These are phyloP conservation scores for Tulasnella sp. DNA, from an alignment of 768 basidiomycete species.

Conservation along the genomic window DNA sequence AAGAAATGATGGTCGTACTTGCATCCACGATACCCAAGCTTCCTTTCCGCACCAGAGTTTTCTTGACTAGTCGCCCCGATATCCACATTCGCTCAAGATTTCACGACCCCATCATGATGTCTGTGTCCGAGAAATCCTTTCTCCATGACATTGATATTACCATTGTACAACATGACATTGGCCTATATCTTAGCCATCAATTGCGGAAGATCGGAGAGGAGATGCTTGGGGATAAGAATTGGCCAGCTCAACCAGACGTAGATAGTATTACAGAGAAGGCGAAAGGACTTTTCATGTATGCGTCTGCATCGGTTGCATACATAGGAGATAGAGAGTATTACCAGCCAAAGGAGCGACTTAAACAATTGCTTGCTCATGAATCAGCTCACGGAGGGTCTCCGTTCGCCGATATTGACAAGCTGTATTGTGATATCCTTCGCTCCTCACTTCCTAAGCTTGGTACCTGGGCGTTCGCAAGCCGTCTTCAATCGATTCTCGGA, in stretches of 20 bases:
- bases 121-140: background rate
- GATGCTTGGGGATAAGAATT: background rate
- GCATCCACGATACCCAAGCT: slow-evolving; percentile 16
- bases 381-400: background rate
- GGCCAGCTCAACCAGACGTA: background rate
- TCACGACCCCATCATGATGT: background rate
- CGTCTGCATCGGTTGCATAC: background rate
- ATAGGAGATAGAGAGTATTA: background rate
- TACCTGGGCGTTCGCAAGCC: background rate
- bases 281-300: background rate
- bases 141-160: slow-evolving; percentile 12
- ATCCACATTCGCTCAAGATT: slow-evolving; percentile 19
- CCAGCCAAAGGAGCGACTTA: background rate
- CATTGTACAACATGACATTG: slow-evolving; percentile 7
- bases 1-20: slow-evolving; percentile 21
- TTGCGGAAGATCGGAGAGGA: background rate
- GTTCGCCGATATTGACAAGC: background rate
- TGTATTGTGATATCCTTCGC: background rate
- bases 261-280: background rate
- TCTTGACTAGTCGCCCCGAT: slow-evolving; percentile 27
- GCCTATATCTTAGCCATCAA: slow-evolving; percentile 7
- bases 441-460: background rate
- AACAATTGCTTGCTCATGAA: background rate
- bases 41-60: slow-evolving; percentile 25
- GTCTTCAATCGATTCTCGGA: slow-evolving; percentile 2